These are phyloP conservation scores for Nannochloropsis salina DNA, from an alignment of 108 stramenopile genomes.

Conservation along the genomic window DNA sequence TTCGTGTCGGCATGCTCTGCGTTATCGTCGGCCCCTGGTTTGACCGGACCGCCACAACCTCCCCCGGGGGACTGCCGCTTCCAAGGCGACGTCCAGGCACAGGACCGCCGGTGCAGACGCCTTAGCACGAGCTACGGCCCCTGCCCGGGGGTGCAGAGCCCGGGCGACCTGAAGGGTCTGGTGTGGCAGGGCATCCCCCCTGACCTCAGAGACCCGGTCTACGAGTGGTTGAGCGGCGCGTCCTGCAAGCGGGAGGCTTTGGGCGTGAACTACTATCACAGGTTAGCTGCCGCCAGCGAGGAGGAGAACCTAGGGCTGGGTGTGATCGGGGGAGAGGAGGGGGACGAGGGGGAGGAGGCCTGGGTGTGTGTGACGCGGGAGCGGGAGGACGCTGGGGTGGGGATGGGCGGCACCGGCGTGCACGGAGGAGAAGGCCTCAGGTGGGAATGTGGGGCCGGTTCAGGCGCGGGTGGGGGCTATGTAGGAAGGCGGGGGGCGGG, in stretches of 20 bases:
- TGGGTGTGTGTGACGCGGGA: not conserved
- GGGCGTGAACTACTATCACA: not conserved
- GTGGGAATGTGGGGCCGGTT: not conserved
- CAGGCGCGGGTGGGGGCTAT: not conserved
- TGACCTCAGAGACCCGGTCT: not conserved
- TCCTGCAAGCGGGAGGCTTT: not conserved
- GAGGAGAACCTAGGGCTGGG: not conserved
- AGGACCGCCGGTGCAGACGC: too few species aligned
- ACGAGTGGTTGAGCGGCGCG: conserved; percentile 9
- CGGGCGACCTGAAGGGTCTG: not conserved
- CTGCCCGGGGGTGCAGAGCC: too few species aligned
- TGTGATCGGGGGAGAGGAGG: not conserved
- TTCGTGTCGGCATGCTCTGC: too few species aligned
- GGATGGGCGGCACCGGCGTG: not conserved
- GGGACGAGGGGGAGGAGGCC: not conserved
- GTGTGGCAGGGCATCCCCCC: not conserved
- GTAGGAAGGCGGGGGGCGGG: not conserved
- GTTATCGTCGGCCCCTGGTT: too few species aligned
- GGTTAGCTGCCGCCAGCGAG: not conserved
- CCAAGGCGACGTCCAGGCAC: too few species aligned
- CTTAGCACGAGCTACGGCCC: too few species aligned
- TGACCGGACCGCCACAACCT: too few species aligned
- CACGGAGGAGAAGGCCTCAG: too few species aligned
- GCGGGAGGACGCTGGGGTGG: not conserved
- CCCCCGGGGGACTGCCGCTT: too few species aligned